Evolutionary conservation across 768 basidiomycete species (phyloP).

Genomic region (Chalciporus pseudorubinellus): DNA sequence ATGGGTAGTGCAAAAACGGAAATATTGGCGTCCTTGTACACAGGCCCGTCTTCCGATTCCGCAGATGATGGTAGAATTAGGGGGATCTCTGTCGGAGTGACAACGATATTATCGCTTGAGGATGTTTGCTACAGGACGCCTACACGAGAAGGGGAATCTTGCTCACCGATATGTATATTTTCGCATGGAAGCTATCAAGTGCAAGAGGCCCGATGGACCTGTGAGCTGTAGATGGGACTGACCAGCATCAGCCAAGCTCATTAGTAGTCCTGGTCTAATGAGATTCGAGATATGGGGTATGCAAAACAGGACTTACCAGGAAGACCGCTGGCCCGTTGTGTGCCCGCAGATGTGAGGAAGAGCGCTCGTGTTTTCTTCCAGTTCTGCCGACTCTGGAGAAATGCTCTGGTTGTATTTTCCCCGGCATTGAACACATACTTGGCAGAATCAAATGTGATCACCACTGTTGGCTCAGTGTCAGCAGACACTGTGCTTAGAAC

Average conservation of each 20-base stretch:
- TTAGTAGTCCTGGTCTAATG: conserved; percentile 56
- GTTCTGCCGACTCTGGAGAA: conserved; percentile 62
- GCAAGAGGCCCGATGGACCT: conserved; percentile 73
- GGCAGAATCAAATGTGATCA: conserved; percentile 70
- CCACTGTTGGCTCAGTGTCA: conserved; percentile 80
- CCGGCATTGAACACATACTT: conserved; percentile 89
- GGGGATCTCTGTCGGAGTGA: conserved; percentile 46
- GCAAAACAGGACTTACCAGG: conserved; percentile 50
- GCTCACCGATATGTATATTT: conserved; percentile 62
- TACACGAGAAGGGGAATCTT: background rate
- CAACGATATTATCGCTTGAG: conserved; percentile 48
- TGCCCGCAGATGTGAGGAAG: conserved; percentile 67
- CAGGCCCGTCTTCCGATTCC: conserved; percentile 35
- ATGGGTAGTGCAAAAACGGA: conserved; percentile 62
- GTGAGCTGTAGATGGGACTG: conserved; percentile 55
- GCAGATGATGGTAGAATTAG: conserved; percentile 18
- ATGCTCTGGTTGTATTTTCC: conserved; percentile 75
- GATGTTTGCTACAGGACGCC: background rate
- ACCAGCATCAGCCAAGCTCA: conserved; percentile 76
- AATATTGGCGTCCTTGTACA: conserved; percentile 63
- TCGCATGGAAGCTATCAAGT: conserved; percentile 70
- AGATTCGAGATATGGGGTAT: background rate
- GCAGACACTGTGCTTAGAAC: conserved; percentile 57
- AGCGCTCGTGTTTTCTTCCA: conserved; percentile 67
- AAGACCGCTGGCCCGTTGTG: conserved; percentile 66